Evolutionary conservation across 768 basidiomycete species (phyloP).

Genomic region (Pholiota conissans): DNA sequence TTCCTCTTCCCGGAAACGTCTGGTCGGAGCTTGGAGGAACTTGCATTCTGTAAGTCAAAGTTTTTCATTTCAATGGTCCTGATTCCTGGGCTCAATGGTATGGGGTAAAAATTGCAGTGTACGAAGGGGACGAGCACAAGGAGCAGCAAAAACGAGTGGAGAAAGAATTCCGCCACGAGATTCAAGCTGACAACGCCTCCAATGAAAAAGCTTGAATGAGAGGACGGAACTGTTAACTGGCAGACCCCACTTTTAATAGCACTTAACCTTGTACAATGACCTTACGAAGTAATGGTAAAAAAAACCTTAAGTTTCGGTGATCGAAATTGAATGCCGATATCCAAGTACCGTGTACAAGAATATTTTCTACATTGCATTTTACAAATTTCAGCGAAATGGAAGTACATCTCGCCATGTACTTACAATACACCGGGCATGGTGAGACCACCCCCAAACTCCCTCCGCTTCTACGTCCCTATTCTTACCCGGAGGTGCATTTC

Average conservation of each 20-base stretch:
- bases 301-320: too few relatives aligned
- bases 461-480: background rate
- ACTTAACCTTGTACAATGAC: background rate
- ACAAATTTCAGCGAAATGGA: too few relatives aligned
- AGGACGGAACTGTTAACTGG: background rate
- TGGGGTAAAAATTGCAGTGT: conserved; percentile 32
- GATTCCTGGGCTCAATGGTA: background rate
- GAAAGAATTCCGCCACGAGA: conserved; percentile 33
- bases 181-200: conserved; percentile 8
- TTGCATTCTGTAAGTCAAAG: conserved; percentile 60
- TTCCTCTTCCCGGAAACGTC: conserved; percentile 66
- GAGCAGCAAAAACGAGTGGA: conserved; percentile 43
- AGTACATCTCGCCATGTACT: too few relatives aligned
- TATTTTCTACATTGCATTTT: too few relatives aligned
- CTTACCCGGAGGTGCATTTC: conserved; percentile 19
- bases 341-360: too few relatives aligned
- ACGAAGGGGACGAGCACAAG: conserved; percentile 40
- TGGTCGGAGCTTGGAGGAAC: conserved; percentile 53
- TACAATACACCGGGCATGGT: too few relatives aligned
- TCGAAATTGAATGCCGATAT: too few relatives aligned
- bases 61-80: background rate
- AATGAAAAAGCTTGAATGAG: conserved; percentile 10
- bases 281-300: too few relatives aligned
- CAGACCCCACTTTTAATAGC: background rate
- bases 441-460: background rate